Evolutionary conservation across 371 early-diverging fungal genomes (phyloP).

Genomic region (Funneliformis caledonium): DNA sequence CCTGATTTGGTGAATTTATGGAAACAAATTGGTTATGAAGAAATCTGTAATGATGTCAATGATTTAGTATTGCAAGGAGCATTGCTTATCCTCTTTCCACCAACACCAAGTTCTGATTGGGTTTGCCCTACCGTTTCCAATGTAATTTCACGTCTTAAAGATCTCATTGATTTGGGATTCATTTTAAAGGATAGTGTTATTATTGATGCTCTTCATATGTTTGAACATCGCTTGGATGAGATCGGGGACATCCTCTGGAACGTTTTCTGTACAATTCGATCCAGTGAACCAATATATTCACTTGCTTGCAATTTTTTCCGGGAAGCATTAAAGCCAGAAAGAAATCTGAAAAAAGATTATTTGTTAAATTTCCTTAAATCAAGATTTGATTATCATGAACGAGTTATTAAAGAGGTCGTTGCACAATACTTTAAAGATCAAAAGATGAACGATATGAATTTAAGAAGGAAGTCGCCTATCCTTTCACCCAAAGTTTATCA

Average conservation of each 20-base stretch:
- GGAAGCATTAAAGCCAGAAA: neutral
- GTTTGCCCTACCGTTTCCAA: neutral
- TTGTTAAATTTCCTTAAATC: neutral
- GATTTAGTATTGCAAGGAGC: constrained; percentile 20
- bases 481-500: neutral
- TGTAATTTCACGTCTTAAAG: neutral
- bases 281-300: neutral
- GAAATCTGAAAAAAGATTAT: constrained; percentile 9
- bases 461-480: neutral
- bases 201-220: constrained; percentile 4
- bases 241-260: neutral
- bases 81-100: constrained; percentile 6
- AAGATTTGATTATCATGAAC: neutral
- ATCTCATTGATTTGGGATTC: neutral
- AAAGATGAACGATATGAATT: neutral
- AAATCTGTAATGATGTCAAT: constrained; percentile 20
- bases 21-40: constrained; percentile 5
- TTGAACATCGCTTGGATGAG: neutral
- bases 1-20: constrained; percentile 10
- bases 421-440: neutral
- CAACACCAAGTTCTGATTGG: neutral
- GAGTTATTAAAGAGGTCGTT: neutral
- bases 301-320: too few species aligned
- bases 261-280: too few species aligned
- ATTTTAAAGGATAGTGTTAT: neutral